These are phyloP conservation scores for Eimeria falciformis DNA, from an alignment of 169 alveolate genomes.

Conservation along the genomic window DNA sequence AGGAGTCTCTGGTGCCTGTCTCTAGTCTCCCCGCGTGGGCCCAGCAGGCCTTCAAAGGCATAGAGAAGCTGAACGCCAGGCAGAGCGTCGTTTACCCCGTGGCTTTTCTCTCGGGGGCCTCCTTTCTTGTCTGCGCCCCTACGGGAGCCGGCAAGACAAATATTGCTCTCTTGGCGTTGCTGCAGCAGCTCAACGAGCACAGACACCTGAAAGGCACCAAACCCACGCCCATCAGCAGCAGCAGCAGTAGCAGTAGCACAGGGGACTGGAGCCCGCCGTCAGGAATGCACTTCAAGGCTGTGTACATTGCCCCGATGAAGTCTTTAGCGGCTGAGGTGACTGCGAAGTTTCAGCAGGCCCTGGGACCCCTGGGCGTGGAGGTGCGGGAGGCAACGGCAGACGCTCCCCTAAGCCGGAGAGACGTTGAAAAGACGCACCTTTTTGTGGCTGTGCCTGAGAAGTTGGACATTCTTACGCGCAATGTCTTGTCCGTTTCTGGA, in stretches of 20 bases:
- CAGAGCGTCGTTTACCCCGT: constrained; percentile 78
- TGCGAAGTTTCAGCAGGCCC: constrained; percentile 25
- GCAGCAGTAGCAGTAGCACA: neutral
- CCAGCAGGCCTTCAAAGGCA: constrained; percentile 76
- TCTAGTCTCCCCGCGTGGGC: constrained; percentile 79
- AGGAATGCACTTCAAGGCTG: constrained; percentile 82
- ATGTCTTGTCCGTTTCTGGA: constrained; percentile 94
- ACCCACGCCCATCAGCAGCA: constrained; percentile 16
- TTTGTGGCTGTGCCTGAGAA: constrained; percentile 99
- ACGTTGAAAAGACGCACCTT: constrained; percentile 96
- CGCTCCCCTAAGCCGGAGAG: constrained; percentile 85
- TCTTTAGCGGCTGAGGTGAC: constrained; percentile 88
- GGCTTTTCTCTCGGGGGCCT: constrained; percentile 71
- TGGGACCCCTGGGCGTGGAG: constrained; percentile 13
- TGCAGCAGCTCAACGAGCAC: constrained; percentile 91
- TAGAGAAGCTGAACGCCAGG: constrained; percentile 77
- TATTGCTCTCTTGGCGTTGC: constrained; percentile 97
- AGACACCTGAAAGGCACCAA: constrained; percentile 68
- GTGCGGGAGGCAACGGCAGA: constrained; percentile 74
- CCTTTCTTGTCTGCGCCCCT: constrained; percentile 52
- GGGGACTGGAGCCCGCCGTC: neutral
- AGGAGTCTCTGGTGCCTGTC: constrained; percentile 24
- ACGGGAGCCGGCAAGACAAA: constrained; percentile 98
- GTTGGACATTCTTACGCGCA: constrained; percentile 99
- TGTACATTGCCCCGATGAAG: constrained; percentile 99